A percentile compares a stretch with the other conserved stretches of the same genome.
Conservation (phyloP, 2,329 filamentous ascomycete genomes). For the Xylaria sp. region DNA sequence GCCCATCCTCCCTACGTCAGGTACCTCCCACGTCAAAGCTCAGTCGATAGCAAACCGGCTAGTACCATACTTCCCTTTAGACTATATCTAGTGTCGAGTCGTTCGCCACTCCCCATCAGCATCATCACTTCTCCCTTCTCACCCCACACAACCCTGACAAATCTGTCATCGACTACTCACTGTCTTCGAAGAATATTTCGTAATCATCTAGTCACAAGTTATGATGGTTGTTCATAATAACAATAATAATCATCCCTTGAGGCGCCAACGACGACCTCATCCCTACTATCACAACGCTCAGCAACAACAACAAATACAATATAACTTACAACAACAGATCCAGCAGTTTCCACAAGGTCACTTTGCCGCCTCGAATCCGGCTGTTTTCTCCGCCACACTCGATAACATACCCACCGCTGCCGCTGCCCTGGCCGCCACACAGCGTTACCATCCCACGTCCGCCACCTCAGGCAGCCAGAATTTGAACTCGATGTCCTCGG, state of each 20-base stretch:
- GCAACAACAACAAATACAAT: constrained; percentile 21
- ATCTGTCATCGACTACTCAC: constrained; percentile 29
- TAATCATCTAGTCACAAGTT: constrained; percentile 36
- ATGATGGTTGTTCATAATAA: constrained; percentile 50
- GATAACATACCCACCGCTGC: constrained; percentile 50
- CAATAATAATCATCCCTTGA: constrained; percentile 38
- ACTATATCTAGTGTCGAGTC: constrained; percentile 34
- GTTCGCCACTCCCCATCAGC: constrained; percentile 31
- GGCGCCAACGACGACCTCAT: constrained; percentile 41
- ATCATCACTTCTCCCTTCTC: constrained; percentile 19
- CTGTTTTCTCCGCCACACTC: constrained; percentile 47
- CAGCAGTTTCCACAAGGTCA: constrained; percentile 27
- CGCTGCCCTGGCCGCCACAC: constrained; percentile 46
- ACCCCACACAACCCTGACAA: constrained; percentile 31
- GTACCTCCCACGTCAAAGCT: constrained; percentile 23
- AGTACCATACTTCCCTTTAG: constrained; percentile 18
- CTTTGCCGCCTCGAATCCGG: constrained; percentile 18
- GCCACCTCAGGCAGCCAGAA: constrained; percentile 39
- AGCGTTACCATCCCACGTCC: constrained; percentile 39
- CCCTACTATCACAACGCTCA: constrained; percentile 39
- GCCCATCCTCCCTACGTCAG: constrained; percentile 25
- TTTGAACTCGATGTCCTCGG: constrained; percentile 48
- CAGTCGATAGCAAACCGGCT: constrained; percentile 2
- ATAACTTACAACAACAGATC: constrained; percentile 24
- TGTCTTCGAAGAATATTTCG: constrained; percentile 13